Percentiles rank a stretch among this genome's conserved stretches.
These are phyloP conservation scores for Inosperma sp. DNA, from an alignment of 768 basidiomycete genomes.

Conservation along the genomic window DNA sequence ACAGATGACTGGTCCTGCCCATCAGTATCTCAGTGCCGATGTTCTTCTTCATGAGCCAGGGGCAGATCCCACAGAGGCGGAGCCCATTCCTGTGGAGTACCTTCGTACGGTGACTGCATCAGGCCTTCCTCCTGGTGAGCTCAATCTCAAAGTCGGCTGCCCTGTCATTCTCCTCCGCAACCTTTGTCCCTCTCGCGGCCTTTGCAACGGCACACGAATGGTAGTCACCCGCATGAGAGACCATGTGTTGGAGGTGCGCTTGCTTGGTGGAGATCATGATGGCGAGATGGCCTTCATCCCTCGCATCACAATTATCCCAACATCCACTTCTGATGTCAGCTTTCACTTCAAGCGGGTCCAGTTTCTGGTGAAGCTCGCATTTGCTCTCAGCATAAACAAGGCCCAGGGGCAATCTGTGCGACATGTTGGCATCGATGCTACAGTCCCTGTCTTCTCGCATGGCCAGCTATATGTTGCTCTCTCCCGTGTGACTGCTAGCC, in stretches of 20 bases:
- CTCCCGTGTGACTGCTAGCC: slow-evolving; percentile 25
- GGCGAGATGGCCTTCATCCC: slow-evolving; percentile 36
- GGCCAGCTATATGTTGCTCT: slow-evolving; percentile 39
- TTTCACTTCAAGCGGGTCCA: slow-evolving; percentile 31
- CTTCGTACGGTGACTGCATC: slow-evolving; percentile 30
- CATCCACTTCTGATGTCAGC: slow-evolving; percentile 12
- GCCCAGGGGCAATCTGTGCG: slow-evolving; percentile 35
- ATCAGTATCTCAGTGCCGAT: slow-evolving; percentile 24
- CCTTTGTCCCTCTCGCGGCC: slow-evolving; percentile 20
- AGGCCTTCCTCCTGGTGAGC: slow-evolving; percentile 32
- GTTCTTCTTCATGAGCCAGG: slow-evolving; percentile 21
- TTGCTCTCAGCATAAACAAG: slow-evolving; percentile 40
- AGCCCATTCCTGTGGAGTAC: slow-evolving; percentile 28
- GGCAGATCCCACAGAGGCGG: slow-evolving; percentile 15
- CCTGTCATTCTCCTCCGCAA: slow-evolving; percentile 33
- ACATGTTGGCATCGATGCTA: slow-evolving; percentile 32
- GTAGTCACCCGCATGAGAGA: slow-evolving; percentile 15
- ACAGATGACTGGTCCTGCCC: slow-evolving; percentile 19
- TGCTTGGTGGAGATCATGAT: slow-evolving; percentile 35
- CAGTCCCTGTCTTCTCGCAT: slow-evolving; percentile 32
- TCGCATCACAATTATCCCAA: slow-evolving; percentile 26
- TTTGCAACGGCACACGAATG: slow-evolving; percentile 30
- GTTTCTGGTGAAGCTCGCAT: slow-evolving; percentile 37
- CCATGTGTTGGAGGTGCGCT: slow-evolving; percentile 26
- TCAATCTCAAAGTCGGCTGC: slow-evolving; percentile 28